Evolutionary conservation across 306 rosid genomes (phyloP).

Genomic region (Inga leiocalycina): DNA sequence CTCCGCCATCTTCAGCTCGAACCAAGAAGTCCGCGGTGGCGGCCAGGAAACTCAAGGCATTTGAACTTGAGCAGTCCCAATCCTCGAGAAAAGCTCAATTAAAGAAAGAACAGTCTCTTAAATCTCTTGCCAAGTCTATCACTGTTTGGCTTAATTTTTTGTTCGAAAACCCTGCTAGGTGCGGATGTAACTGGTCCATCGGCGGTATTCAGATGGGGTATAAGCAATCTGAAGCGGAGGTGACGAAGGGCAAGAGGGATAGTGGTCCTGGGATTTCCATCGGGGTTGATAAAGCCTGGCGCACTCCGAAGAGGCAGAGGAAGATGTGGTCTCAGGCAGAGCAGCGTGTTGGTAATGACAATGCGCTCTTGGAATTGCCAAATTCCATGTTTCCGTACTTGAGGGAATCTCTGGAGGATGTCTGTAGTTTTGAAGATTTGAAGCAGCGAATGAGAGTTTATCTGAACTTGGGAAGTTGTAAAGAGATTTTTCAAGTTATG

Average conservation of each 20-base stretch:
- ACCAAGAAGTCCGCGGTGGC: conserved; percentile 40
- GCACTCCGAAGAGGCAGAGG: conserved; percentile 80
- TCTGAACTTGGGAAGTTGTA: conserved; percentile 62
- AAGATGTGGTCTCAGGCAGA: conserved; percentile 45
- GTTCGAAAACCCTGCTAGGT: conserved; percentile 67
- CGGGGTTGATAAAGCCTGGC: conserved; percentile 67
- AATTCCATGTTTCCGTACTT: conserved; percentile 45
- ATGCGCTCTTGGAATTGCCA: conserved; percentile 39
- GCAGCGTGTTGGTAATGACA: conserved; percentile 21
- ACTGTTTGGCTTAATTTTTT: conserved; percentile 92
- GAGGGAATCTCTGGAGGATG: conserved; percentile 61
- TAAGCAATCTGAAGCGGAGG: not conserved
- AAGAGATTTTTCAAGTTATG: conserved; percentile 67
- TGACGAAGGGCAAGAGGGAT: conserved; percentile 71
- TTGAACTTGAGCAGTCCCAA: conserved; percentile 69
- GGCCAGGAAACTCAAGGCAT: conserved; percentile 61
- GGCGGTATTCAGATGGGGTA: conserved; percentile 36
- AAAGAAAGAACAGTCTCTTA: conserved; percentile 67
- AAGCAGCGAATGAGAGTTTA: conserved; percentile 70
- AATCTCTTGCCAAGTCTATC: conserved; percentile 76
- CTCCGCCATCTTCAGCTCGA: conserved; percentile 42
- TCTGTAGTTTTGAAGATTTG: conserved; percentile 90
- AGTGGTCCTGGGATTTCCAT: conserved; percentile 41
- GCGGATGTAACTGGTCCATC: conserved; percentile 62
- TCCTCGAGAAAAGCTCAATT: conserved; percentile 65